Evolutionary conservation across 139 green algal genomes (phyloP), one percentile per base, ranked within the genome.

Genomic region (Micromonas pusilla): DNA sequence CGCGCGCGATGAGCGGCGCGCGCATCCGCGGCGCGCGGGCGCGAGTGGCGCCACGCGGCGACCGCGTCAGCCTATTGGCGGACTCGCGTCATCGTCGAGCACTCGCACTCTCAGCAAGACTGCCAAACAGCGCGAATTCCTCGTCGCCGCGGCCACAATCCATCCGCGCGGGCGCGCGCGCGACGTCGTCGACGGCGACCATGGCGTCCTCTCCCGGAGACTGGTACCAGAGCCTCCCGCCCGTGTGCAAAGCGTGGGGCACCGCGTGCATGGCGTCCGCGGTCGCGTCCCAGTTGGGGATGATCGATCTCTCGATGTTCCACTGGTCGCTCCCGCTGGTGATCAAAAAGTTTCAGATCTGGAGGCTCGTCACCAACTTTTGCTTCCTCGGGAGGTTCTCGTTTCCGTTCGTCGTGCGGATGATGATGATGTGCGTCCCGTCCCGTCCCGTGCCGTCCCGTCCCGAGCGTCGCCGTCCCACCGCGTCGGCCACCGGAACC

Each of bases 291-390:
- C 73, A 78, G 25, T 78, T 87, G 0, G 76, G 72, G 20, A 16
- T 89, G 0, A 1, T 89, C 13, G 77, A 76, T 32, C 62, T 75
- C 0, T 23, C 30, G 2, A 75, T 5, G 26, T 13, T 91, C 1
- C 78, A 78, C 0, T 68, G 90, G 38, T 5, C 80, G 0, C 84
- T 70, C 62, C 25, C 52, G 0, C 54, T 72, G 21, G 39, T 91
- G n/a, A 30, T 80, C 2, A 70, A 64, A 9, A 83, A 91, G 65
- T 89, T 88, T 62, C 80, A 91, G 81, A 80, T 88, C 0, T 92
- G 88, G 88, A 76, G 88, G 1, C 63, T 91, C 52, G 2, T 91
- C 1, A 90, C 83, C 0, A 83, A 83, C 73, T 87, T 87, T 54
- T 80, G 84, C 34, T 88, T 90, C 80, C 31, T 89, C 23, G 88